Evolutionary conservation across 148 eudicot species (phyloP).

Genomic region (Euryodendron excelsum): DNA sequence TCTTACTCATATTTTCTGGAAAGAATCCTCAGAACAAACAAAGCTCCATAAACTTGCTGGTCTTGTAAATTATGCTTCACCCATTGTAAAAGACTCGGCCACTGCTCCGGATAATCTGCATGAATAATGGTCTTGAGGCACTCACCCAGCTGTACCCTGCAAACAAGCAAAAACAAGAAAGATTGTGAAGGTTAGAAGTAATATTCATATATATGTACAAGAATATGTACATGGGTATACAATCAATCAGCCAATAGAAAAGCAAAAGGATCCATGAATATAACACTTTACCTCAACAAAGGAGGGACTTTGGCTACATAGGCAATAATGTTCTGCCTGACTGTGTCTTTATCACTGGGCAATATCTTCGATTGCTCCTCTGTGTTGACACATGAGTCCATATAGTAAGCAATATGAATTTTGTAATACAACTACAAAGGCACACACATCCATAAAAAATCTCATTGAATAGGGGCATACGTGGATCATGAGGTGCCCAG

Average conservation of each 20-base stretch:
- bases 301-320: constrained; percentile 79
- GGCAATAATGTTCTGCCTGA: constrained; percentile 82
- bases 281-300: constrained; percentile 85
- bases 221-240: neutral
- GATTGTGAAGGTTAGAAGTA: neutral
- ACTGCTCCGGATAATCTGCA: constrained; percentile 96
- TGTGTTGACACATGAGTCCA: constrained; percentile 22
- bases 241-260: neutral
- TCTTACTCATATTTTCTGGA: constrained; percentile 98
- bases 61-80: constrained; percentile 89
- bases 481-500: constrained; percentile 90
- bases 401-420: constrained; percentile 14
- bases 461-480: constrained; percentile 33
- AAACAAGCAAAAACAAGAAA: neutral
- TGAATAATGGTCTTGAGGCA: constrained; percentile 92
- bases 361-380: constrained; percentile 82
- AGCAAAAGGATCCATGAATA: neutral
- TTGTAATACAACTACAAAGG: neutral
- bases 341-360: constrained; percentile 71
- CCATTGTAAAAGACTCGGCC: constrained; percentile 96
- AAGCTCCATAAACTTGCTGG: constrained; percentile 94
- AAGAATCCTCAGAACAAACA: constrained; percentile 89
- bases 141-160: constrained; percentile 93
- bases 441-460: neutral
- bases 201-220: neutral